Evolutionary conservation across 306 rosid genomes (phyloP).

Genomic region (Ceratonia siliqua): DNA sequence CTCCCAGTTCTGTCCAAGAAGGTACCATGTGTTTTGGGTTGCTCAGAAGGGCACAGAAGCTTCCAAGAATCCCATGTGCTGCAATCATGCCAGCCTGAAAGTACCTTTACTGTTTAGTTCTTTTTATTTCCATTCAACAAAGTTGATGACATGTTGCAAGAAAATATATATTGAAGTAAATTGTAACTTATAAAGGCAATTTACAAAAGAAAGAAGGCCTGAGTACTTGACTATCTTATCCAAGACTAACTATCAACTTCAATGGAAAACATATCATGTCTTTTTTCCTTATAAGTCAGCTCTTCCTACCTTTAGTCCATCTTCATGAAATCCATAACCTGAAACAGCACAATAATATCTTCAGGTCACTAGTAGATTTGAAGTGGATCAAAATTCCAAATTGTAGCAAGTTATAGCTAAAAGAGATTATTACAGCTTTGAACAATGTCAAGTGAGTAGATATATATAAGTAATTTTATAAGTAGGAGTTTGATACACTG

Average conservation of each 20-base stretch:
- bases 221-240: background rate
- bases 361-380: conserved; percentile 4
- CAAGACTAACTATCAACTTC: background rate
- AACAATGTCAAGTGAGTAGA: background rate
- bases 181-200: background rate
- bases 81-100: conserved; percentile 86
- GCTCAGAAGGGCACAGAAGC: conserved; percentile 47
- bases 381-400: conserved; percentile 9
- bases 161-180: conserved; percentile 16
- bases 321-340: conserved; percentile 98
- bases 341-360: conserved; percentile 32
- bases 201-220: background rate
- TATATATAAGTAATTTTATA: background rate
- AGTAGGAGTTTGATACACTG: no score
- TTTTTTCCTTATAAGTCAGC: background rate
- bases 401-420: background rate
- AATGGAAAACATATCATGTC: background rate
- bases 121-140: conserved; percentile 1
- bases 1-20: conserved; percentile 74
- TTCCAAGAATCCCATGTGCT: conserved; percentile 72
- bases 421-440: background rate
- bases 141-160: background rate
- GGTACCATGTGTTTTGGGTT: conserved; percentile 91
- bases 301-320: conserved; percentile 76
- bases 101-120: conserved; percentile 21